These are phyloP conservation scores for Stachybotrys elegans DNA, from an alignment of 2,329 filamentous ascomycete species.

Conservation along the genomic window DNA sequence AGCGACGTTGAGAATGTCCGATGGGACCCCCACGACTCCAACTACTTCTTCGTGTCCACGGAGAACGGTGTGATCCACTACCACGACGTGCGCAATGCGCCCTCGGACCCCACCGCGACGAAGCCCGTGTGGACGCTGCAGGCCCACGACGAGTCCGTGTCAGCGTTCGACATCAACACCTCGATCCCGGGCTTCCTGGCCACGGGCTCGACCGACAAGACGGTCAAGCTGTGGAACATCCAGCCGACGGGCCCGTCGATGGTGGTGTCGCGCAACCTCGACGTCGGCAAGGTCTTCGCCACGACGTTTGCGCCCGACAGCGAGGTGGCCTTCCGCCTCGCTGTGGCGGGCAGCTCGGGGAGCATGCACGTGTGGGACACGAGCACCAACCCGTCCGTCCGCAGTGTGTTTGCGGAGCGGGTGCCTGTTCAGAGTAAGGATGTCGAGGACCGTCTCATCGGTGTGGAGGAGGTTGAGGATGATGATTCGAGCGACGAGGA, in stretches of 20 bases:
- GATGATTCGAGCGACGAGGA: conserved; percentile 57
- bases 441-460: conserved; percentile 72
- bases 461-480: conserved; percentile 63
- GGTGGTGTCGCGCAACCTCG: conserved; percentile 86
- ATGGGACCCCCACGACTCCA: conserved; percentile 90
- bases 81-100: conserved; percentile 77
- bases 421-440: conserved; percentile 47
- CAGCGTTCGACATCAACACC: conserved; percentile 87
- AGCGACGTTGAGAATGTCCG: conserved; percentile 88
- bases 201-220: conserved; percentile 90
- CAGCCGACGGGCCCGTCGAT: conserved; percentile 75
- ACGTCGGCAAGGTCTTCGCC: conserved; percentile 92
- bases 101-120: conserved; percentile 64
- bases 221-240: conserved; percentile 96
- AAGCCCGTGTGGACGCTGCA: conserved; percentile 94
- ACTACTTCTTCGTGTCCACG: conserved; percentile 93
- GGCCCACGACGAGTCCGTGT: conserved; percentile 88
- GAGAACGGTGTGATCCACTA: conserved; percentile 90
- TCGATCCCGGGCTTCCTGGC: conserved; percentile 88
- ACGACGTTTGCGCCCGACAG: conserved; percentile 84
- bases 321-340: conserved; percentile 86
- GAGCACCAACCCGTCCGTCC: conserved; percentile 81
- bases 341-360: conserved; percentile 92
- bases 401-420: conserved; percentile 73
- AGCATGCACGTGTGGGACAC: conserved; percentile 95